These are phyloP conservation scores for Rhododendron ferrugineum DNA, from an alignment of 148 eudicot species.

Conservation along the genomic window DNA sequence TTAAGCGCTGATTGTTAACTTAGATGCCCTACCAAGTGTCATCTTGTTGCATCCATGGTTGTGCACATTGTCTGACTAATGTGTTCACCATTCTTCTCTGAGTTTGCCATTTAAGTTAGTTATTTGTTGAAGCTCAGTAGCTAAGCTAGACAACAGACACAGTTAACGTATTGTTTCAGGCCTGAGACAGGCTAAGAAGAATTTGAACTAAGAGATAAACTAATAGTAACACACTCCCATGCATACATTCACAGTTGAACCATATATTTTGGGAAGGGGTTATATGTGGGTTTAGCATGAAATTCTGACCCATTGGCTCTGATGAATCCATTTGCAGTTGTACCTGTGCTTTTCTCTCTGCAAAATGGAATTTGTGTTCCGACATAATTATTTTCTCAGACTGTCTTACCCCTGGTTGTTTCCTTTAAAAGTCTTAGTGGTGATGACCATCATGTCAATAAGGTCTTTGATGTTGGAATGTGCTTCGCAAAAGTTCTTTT, in stretches of 20 bases:
- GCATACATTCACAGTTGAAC: neutral
- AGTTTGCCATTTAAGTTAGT: conserved; percentile 5
- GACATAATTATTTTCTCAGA: neutral
- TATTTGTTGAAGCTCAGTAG: neutral
- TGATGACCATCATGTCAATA: neutral
- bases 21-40: neutral
- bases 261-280: neutral
- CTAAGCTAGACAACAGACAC: neutral
- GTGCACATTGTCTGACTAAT: neutral
- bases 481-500: neutral
- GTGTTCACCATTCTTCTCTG: neutral
- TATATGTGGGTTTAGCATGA: neutral
- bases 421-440: neutral
- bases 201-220: conserved; percentile 38
- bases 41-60: conserved; percentile 1
- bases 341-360: neutral
- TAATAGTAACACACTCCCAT: neutral
- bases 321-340: neutral
- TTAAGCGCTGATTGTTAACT: neutral
- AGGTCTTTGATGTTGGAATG: neutral
- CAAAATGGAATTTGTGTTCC: neutral
- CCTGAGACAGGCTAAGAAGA: conserved; percentile 51
- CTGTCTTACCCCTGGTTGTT: neutral
- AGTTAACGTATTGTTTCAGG: conserved; percentile 27
- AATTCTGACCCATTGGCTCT: neutral